phyloP scores from a whole-genome alignment of 2,329 filamentous ascomycete species.

The Falciphora oryzae region DNA sequence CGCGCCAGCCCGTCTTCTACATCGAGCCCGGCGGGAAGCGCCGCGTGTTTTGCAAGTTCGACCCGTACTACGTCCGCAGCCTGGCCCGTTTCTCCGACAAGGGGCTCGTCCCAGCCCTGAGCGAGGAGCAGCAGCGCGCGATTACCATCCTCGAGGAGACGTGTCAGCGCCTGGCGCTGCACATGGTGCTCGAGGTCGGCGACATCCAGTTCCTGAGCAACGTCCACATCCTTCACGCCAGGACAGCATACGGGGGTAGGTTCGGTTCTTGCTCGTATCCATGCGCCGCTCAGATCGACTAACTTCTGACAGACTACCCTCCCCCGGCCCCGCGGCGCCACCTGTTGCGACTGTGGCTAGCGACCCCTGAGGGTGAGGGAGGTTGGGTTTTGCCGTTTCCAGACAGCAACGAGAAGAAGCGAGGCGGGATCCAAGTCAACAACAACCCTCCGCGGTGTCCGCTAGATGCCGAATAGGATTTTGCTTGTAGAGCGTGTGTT shows the following conservation, averaged over 20 bases:
- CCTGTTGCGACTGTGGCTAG: conserved; percentile 78
- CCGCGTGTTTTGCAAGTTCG: conserved; percentile 78
- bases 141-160: conserved; percentile 67
- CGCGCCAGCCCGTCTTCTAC: conserved; percentile 68
- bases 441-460: conserved; percentile 69
- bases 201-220: conserved; percentile 87
- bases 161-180: conserved; percentile 65
- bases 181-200: conserved; percentile 81
- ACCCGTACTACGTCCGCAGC: conserved; percentile 80
- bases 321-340: conserved; percentile 68
- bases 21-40: conserved; percentile 62
- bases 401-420: conserved; percentile 77
- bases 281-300: conserved; percentile 1
- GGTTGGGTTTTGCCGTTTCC: conserved; percentile 82
- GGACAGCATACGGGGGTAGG: conserved; percentile 67
- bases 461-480: conserved; percentile 65
- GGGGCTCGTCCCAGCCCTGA: conserved; percentile 68
- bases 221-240: conserved; percentile 71
- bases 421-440: conserved; percentile 83
- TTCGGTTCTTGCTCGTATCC: background rate
- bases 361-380: conserved; percentile 74
- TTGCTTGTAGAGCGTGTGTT: background rate
- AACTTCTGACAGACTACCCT: conserved; percentile 36
- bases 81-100: conserved; percentile 67
- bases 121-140: conserved; percentile 62